These are phyloP conservation scores for Echinochloa phyllopogon DNA, from an alignment of 176 grass and related monocot species.

Conservation along the genomic window DNA sequence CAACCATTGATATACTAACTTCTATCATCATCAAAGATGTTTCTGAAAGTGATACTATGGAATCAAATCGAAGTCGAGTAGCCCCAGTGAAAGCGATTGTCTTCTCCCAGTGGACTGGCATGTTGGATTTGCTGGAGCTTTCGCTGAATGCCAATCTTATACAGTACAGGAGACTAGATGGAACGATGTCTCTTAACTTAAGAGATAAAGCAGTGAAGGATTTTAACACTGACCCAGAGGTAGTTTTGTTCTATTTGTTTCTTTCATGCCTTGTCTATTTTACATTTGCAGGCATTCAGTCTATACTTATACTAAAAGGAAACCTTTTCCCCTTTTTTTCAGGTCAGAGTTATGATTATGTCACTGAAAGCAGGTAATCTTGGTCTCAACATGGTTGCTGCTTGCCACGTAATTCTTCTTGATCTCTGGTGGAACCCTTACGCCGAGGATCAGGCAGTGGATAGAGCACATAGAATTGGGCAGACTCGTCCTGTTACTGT, in stretches of 20 bases:
- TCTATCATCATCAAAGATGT: slow-evolving; percentile 52
- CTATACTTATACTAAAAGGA: neutral
- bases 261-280: slow-evolving; percentile 16
- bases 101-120: slow-evolving; percentile 99
- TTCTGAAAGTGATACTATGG: slow-evolving; percentile 50
- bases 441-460: slow-evolving; percentile 89
- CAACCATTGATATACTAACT: slow-evolving; percentile 77
- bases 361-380: slow-evolving; percentile 92
- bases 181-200: slow-evolving; percentile 85
- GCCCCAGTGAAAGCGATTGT: slow-evolving; percentile 90
- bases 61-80: slow-evolving; percentile 45
- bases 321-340: slow-evolving; percentile 32
- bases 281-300: slow-evolving; percentile 4
- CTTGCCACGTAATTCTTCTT: slow-evolving; percentile 92
- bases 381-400: slow-evolving; percentile 93
- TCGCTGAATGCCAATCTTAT: slow-evolving; percentile 79
- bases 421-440: slow-evolving; percentile 98
- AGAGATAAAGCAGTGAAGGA: slow-evolving; percentile 90
- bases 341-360: slow-evolving; percentile 95
- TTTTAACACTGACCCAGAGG: slow-evolving; percentile 98
- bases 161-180: slow-evolving; percentile 96
- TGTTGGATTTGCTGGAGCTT: slow-evolving; percentile 90
- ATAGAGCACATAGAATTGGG: slow-evolving; percentile 88
- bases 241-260: slow-evolving; percentile 29
- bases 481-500: slow-evolving; percentile 88